Base-by-base conservation (phyloP, 257 asterid species). In the Pogostemon cablin region DNA sequence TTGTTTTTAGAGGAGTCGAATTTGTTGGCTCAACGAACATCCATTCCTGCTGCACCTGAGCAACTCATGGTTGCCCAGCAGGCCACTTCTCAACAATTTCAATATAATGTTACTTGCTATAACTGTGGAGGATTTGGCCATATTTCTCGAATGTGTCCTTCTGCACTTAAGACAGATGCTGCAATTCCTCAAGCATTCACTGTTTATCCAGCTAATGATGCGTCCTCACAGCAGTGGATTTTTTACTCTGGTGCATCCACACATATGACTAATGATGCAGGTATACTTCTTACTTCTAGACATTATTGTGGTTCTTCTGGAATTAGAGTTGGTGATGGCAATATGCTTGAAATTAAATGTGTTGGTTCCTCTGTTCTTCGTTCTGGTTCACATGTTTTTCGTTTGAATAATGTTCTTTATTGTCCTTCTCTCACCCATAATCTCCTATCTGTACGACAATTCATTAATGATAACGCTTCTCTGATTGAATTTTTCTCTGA, bases 281-380 rank as follows among this genome's bases (percentile, higher is more conserved):
- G 57, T 52, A 52, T 52, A 52, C 15, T 52, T 32, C 57, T n/a
- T 12, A 52, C n/a, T n/a, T n/a, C 32, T 32, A 52, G 3, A 11
- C 57, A 34, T 52, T 52, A 52, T n/a, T 3, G 34, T 52, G 57
- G 57, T 52, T n/a, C 57, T 52, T 52, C 57, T n/a, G 57, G 57
- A 7, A 4, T 52, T 52, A n/a, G 57, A 4, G 57, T 52, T n/a
- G 57, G 57, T 52, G 15, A 52, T 52, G 34, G 57, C 57, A 12
- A 32, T 52, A 34, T 52, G 57, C 25, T 50, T 11, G 4, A 4
- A 11, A 50, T 50, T 50, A 50, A 20, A 12, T 50, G 6, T 12
- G 32, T 50, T n/a, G 34, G 57, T 50, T 50, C 57, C 15, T 11
- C 34, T 50, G 57, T 50, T 3, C 20, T 12, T 3, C 57, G 32